Conservation (phyloP, 2,329 filamentous ascomycete species). For the Xylaria sp. region DNA sequence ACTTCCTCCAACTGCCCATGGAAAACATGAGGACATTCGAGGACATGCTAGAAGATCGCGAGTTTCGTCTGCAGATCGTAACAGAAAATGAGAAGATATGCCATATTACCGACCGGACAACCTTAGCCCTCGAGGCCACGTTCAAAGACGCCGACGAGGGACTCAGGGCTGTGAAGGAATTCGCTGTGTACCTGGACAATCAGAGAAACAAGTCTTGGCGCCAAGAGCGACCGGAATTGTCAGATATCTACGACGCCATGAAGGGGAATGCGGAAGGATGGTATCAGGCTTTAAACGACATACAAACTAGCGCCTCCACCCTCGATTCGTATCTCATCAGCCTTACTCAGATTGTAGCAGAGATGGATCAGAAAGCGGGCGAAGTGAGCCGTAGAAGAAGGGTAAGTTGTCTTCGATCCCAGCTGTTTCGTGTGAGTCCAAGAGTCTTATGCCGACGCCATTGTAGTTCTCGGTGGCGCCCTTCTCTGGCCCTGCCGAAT, state of each 20-base stretch:
- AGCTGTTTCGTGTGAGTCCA: neutral
- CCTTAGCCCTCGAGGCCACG: constrained; percentile 67
- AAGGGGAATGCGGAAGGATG: constrained; percentile 88
- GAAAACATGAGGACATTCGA: constrained; percentile 79
- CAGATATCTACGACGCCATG: constrained; percentile 82
- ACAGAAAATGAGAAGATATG: constrained; percentile 88
- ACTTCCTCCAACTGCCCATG: constrained; percentile 75
- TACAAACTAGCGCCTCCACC: constrained; percentile 66
- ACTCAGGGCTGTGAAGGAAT: constrained; percentile 66
- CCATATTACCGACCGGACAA: constrained; percentile 77
- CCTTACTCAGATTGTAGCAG: constrained; percentile 70
- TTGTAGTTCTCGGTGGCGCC: constrained; percentile 30
- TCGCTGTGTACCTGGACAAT: constrained; percentile 67
- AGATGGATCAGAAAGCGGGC: constrained; percentile 81
- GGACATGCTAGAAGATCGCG: constrained; percentile 77
- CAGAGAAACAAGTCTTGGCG: constrained; percentile 59
- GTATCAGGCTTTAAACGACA: constrained; percentile 70
- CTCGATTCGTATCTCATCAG: constrained; percentile 66
- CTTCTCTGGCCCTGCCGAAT: constrained; percentile 26
- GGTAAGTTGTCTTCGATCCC: constrained; percentile 45
- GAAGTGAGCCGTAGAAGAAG: constrained; percentile 73
- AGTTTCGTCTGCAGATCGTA: constrained; percentile 75
- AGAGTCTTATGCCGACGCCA: constrained; percentile 5
- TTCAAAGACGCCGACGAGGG: constrained; percentile 76
- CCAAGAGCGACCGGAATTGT: constrained; percentile 55